phyloP scores from a whole-genome alignment of 2,329 filamentous ascomycete genomes.

The Claviceps purpurea region DNA sequence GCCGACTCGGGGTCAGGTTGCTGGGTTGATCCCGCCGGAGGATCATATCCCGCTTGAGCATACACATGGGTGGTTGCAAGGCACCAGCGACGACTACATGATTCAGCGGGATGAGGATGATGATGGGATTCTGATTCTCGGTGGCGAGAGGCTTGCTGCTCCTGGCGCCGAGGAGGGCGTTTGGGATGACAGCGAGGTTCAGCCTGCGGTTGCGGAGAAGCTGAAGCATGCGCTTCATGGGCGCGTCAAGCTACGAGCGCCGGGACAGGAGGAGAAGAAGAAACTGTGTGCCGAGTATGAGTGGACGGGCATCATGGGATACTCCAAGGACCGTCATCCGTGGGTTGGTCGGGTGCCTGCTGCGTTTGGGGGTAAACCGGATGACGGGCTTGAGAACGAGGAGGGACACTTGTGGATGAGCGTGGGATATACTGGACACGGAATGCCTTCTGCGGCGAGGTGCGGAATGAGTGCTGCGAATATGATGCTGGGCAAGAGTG shows the following conservation, averaged over 20 bases:
- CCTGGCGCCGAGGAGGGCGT: slow-evolving; percentile 33
- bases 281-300: slow-evolving; percentile 42
- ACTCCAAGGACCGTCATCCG: slow-evolving; percentile 50
- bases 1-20: slow-evolving; percentile 64
- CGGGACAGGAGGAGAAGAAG: slow-evolving; percentile 20
- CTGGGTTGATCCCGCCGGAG: slow-evolving; percentile 45
- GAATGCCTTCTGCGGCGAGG: slow-evolving; percentile 61
- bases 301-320: slow-evolving; percentile 77
- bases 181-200: slow-evolving; percentile 45
- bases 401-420: slow-evolving; percentile 38
- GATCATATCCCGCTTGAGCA: slow-evolving; percentile 29
- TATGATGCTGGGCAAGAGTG: slow-evolving; percentile 36
- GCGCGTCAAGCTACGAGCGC: slow-evolving; percentile 27
- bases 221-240: slow-evolving; percentile 33
- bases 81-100: slow-evolving; percentile 49
- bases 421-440: slow-evolving; percentile 60
- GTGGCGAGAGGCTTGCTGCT: slow-evolving; percentile 51
- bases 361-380: slow-evolving; percentile 28
- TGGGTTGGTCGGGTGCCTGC: slow-evolving; percentile 58
- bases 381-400: slow-evolving; percentile 14
- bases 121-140: slow-evolving; percentile 51
- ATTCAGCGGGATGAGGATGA: slow-evolving; percentile 49
- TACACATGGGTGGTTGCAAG: slow-evolving; percentile 49
- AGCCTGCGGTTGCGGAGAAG: slow-evolving; percentile 40
- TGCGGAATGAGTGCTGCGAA: slow-evolving; percentile 50